Percentiles rank a stretch among this genome's conserved stretches.
Evolutionary conservation across 768 basidiomycete species (phyloP).

Genomic region (Hemileccinum rubropunctum): DNA sequence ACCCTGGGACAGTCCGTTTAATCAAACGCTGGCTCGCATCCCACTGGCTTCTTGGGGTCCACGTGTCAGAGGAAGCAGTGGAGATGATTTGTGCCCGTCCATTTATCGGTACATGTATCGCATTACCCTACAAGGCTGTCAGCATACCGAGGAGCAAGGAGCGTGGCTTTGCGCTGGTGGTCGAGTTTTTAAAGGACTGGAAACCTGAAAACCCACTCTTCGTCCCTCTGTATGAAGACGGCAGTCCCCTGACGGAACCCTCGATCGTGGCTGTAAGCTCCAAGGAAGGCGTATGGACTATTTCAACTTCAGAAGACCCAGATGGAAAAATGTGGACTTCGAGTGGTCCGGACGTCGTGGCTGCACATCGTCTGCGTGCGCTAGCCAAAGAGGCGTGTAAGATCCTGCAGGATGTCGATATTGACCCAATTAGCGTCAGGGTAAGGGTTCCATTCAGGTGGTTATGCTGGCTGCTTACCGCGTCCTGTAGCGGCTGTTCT

Average conservation of each 20-base stretch:
- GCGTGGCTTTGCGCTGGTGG: slow-evolving; percentile 70
- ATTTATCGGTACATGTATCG: slow-evolving; percentile 55
- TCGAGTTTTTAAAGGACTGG: slow-evolving; percentile 80
- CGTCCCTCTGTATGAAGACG: slow-evolving; percentile 63
- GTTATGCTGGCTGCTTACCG: neutral
- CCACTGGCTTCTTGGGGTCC: slow-evolving; percentile 79
- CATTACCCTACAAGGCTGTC: slow-evolving; percentile 34
- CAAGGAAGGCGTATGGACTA: slow-evolving; percentile 62
- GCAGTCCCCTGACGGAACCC: slow-evolving; percentile 4
- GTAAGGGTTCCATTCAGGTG: slow-evolving; percentile 36
- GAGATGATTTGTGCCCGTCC: slow-evolving; percentile 82
- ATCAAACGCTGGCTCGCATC: slow-evolving; percentile 91
- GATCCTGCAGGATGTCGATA: slow-evolving; percentile 51
- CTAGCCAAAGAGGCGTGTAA: slow-evolving; percentile 76
- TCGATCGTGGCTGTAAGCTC: slow-evolving; percentile 28
- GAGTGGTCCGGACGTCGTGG: slow-evolving; percentile 60
- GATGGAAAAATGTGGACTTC: slow-evolving; percentile 77
- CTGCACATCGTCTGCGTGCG: slow-evolving; percentile 68
- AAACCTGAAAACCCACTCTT: slow-evolving; percentile 72
- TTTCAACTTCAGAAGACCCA: slow-evolving; percentile 76
- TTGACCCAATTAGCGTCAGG: slow-evolving; percentile 53
- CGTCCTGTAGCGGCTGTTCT: slow-evolving; percentile 67
- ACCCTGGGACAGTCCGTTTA: slow-evolving; percentile 80
- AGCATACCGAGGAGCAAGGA: slow-evolving; percentile 72
- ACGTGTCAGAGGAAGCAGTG: slow-evolving; percentile 73